Conservation (phyloP, 1,284 basidiomycete genomes). For the Somion occarium region DNA sequence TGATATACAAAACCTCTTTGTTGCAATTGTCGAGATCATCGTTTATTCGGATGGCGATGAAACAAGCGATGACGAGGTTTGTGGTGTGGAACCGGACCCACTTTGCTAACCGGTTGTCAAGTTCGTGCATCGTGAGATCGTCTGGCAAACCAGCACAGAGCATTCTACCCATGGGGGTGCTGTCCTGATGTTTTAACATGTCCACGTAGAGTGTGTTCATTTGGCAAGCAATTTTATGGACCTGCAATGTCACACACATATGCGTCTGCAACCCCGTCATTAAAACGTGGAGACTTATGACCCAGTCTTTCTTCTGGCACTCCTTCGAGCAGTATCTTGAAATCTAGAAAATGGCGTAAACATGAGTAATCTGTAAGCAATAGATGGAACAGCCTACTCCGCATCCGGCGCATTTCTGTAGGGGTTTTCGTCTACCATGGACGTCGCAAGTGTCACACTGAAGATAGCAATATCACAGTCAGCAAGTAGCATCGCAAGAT, state of each 20-base stretch:
- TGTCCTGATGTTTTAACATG: slow-evolving; percentile 17
- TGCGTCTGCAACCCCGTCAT: too few relatives aligned
- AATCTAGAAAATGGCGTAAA: too few relatives aligned
- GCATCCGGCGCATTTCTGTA: slow-evolving; percentile 21
- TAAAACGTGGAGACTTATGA: too few relatives aligned
- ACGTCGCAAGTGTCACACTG: too few relatives aligned
- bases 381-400: too few relatives aligned
- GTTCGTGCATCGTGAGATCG: slow-evolving; percentile 21
- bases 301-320: slow-evolving; percentile 27
- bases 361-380: not conserved
- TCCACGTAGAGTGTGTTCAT: slow-evolving; percentile 18
- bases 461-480: too few relatives aligned
- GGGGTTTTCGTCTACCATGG: too few relatives aligned
- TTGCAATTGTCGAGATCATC: slow-evolving; percentile 16
- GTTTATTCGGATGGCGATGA: slow-evolving; percentile 20
- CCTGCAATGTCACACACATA: too few relatives aligned
- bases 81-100: slow-evolving; percentile 24
- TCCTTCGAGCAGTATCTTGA: slow-evolving; percentile 26
- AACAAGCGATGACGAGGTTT: slow-evolving; percentile 21
- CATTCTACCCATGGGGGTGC: slow-evolving; percentile 13
- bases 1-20: slow-evolving; percentile 21
- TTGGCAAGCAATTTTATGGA: slow-evolving; percentile 20
- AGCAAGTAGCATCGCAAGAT: too few relatives aligned
- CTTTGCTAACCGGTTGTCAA: slow-evolving; percentile 26
- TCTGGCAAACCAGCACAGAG: slow-evolving; percentile 19